A percentile compares a stretch with the other conserved stretches of the same genome.
Evolutionary conservation across 306 rosid species (phyloP).

Genomic region (Sophora flavescens): DNA sequence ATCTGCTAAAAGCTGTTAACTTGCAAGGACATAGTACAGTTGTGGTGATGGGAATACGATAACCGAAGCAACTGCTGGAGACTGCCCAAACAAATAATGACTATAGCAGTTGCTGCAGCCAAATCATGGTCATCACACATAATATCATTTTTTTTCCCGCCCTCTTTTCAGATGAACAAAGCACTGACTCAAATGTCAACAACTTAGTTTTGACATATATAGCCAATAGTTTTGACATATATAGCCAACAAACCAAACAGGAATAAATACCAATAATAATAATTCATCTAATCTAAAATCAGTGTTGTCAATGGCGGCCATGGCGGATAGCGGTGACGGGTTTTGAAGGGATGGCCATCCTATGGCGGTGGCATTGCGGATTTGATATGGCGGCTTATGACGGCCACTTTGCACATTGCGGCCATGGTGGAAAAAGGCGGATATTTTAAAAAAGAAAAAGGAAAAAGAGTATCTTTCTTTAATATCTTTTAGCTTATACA

Average conservation of each 20-base stretch:
- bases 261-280: background rate
- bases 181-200: slow-evolving; percentile 11
- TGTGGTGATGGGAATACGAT: background rate
- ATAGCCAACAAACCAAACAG: background rate
- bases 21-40: background rate
- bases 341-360: no score
- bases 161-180: background rate
- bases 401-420: no score
- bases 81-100: background rate
- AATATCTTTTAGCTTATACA: no score
- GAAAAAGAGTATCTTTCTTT: no score
- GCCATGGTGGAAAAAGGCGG: no score
- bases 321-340: no score
- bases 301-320: no score
- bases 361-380: no score
- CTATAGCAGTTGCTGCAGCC: slow-evolving; percentile 12
- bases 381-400: no score
- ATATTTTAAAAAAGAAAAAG: no score
- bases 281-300: background rate
- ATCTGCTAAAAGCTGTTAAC: background rate
- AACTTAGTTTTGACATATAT: background rate
- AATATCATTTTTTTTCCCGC: background rate
- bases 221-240: no score
- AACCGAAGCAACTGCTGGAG: background rate
- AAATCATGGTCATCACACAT: background rate